Base-by-base conservation (phyloP, 2,329 filamentous ascomycete species). In the Exophiala spinifera region DNA sequence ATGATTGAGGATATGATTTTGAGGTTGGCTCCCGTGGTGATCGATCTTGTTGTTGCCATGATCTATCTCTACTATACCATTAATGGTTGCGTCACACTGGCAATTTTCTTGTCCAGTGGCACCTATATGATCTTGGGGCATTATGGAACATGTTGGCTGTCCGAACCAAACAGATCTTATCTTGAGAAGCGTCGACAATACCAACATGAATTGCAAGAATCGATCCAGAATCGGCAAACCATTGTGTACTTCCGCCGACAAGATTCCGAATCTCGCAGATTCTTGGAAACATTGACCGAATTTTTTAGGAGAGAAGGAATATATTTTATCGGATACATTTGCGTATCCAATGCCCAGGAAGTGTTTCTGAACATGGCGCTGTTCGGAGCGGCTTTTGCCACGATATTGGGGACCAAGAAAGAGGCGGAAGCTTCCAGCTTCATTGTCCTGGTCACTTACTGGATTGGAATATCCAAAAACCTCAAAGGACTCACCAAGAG, bases 371-470 rank as follows among this genome's bases (percentile, higher is more conserved):
- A 74, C 1, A 52, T 79, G 40, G 77, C 77, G 1, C 72, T 80
- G 51, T 63, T 79, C 42, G 69, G 75, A 58, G 74, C 72, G 60
- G 70, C 76, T 65, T 66, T 81, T 48, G 72, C 83, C 14, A 81
- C 79, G 2, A 74, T 78, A 8, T 76, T 77, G 53, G 74, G 79
- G 56, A 77, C 84, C 33, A 69, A 74, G 0, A 70, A 71, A 33
- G 77, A 77, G 1, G 64, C 66, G 4, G 76, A 74, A 43, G 72
- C 77, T 0, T 71, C 84, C 13, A 83, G 83, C 56, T 84, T 88
- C 55, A 79, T 87, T 5, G 83, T 83, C 19, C 68, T 88, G 15
- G 71, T 85, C 10, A 77, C 80, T 33, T 88, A 87, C 66, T 88
- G 85, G 85, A 69, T 70, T 64, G 67, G 76, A 65, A 56, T 80